Evolutionary conservation across 352 stramenopile genomes (phyloP).

Genomic region (Globisporangium splendens): DNA sequence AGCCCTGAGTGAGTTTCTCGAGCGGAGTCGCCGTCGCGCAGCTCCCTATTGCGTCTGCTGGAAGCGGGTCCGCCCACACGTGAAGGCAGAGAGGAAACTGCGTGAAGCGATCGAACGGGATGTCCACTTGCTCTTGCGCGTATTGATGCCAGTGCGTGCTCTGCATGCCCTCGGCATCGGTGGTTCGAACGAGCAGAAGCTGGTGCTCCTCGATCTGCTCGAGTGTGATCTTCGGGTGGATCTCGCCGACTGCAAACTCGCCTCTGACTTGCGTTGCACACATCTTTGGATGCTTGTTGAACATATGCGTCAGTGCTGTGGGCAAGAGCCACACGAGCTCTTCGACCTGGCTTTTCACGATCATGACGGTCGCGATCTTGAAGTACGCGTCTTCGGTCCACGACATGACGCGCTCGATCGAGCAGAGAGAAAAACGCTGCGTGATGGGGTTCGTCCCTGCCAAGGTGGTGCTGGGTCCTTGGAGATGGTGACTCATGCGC

Average conservation of each 20-base stretch:
- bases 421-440: slow-evolving; percentile 6
- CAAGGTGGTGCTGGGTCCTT: too few relatives aligned
- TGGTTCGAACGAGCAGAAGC: background rate
- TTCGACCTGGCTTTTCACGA: slow-evolving; percentile 2
- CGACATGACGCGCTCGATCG: slow-evolving; percentile 8
- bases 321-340: slow-evolving; percentile 17
- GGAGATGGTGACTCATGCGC: too few relatives aligned
- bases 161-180: background rate
- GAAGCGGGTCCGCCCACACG: slow-evolving; percentile 19
- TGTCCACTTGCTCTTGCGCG: background rate
- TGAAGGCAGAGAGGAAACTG: slow-evolving; percentile 19
- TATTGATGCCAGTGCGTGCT: slow-evolving; percentile 1
- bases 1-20: background rate
- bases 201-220: background rate
- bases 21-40: slow-evolving; percentile 14
- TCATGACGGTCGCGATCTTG: slow-evolving; percentile 17
- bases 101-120: slow-evolving; percentile 6
- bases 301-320: slow-evolving; percentile 22
- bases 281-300: slow-evolving; percentile 42
- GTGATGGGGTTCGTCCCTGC: background rate
- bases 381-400: slow-evolving; percentile 4
- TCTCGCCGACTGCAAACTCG: slow-evolving; percentile 24
- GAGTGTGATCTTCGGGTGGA: slow-evolving; percentile 22
- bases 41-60: slow-evolving; percentile 23
- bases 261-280: slow-evolving; percentile 18